phyloP scores from a whole-genome alignment of 495 filamentous ascomycete genomes.

The Terfezia boudieri region DNA sequence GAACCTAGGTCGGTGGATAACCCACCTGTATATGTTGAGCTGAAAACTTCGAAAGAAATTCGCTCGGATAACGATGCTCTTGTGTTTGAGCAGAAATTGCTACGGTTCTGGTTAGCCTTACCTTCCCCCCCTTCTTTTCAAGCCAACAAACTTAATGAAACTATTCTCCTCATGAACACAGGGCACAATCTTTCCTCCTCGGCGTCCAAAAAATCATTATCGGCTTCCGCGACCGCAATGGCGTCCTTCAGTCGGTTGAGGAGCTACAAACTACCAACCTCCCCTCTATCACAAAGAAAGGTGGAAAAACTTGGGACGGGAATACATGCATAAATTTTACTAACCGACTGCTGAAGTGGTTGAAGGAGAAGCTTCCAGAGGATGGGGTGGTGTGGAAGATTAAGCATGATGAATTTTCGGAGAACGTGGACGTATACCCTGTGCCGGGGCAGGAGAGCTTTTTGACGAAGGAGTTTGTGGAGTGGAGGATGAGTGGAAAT shows the following conservation, averaged over 20 bases:
- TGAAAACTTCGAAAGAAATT: conserved; percentile 71
- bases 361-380: conserved; percentile 21
- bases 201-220: conserved; percentile 82
- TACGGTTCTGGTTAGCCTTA: conserved; percentile 53
- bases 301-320: conserved; percentile 57
- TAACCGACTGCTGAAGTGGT: conserved; percentile 46
- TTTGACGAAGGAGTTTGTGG: conserved; percentile 2
- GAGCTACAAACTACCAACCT: conserved; percentile 60
- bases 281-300: conserved; percentile 44
- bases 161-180: not conserved
- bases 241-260: conserved; percentile 44
- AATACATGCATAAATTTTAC: conserved; percentile 83
- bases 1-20: conserved; percentile 41
- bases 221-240: conserved; percentile 56
- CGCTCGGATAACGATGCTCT: conserved; percentile 37
- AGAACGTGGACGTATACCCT: conserved; percentile 45
- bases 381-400: conserved; percentile 69
- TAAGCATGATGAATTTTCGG: conserved; percentile 31
- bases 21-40: conserved; percentile 75
- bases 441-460: conserved; percentile 14
- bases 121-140: not conserved
- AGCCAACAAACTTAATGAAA: not conserved
- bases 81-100: conserved; percentile 67
- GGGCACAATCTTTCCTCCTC: conserved; percentile 73
- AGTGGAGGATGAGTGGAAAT: conserved; percentile 1